A percentile compares a stretch with the other conserved stretches of the same genome.
Evolutionary conservation across 495 filamentous ascomycete genomes (phyloP).

Genomic region (Podospora comata): DNA sequence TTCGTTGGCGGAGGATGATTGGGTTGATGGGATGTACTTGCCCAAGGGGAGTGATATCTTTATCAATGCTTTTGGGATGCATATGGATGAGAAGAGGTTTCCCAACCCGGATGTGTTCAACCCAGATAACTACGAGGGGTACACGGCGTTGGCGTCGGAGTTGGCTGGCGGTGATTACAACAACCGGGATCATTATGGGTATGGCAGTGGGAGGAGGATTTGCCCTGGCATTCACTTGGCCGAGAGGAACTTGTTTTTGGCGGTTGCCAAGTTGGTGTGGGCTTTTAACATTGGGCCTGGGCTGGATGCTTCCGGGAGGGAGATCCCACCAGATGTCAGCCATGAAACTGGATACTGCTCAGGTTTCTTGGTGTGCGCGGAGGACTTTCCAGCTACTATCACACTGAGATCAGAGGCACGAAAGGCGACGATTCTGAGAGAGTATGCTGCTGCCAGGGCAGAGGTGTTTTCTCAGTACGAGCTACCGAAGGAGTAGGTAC

Average conservation of each 20-base stretch:
- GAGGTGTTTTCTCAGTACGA: slow-evolving; percentile 26
- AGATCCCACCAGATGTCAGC: slow-evolving; percentile 29
- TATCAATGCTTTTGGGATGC: slow-evolving; percentile 42
- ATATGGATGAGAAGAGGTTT: slow-evolving; percentile 34
- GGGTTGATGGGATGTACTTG: slow-evolving; percentile 41
- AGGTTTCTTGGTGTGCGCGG: slow-evolving; percentile 40
- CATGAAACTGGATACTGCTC: slow-evolving; percentile 34
- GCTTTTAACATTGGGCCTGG: slow-evolving; percentile 45
- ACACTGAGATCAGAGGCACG: slow-evolving; percentile 27
- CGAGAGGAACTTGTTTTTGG: slow-evolving; percentile 49
- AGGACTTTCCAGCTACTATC: slow-evolving; percentile 29
- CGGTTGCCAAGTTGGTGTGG: slow-evolving; percentile 49
- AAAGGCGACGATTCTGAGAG: slow-evolving; percentile 25
- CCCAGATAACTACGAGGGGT: slow-evolving; percentile 40
- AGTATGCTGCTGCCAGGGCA: slow-evolving; percentile 29
- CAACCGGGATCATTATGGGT: slow-evolving; percentile 50
- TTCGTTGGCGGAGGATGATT: slow-evolving; percentile 35
- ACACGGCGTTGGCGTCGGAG: slow-evolving; percentile 36
- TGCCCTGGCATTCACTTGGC: slow-evolving; percentile 58
- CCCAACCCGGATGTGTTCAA: slow-evolving; percentile 47
- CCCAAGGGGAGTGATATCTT: slow-evolving; percentile 44
- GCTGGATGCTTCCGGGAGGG: slow-evolving; percentile 27
- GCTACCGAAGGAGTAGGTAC: slow-evolving; percentile 17
- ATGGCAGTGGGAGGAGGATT: slow-evolving; percentile 53
- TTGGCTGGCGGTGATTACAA: slow-evolving; percentile 27